These are phyloP conservation scores for Coemansia sp. DNA, from an alignment of 192 early-diverging fungal genomes.

Conservation along the genomic window DNA sequence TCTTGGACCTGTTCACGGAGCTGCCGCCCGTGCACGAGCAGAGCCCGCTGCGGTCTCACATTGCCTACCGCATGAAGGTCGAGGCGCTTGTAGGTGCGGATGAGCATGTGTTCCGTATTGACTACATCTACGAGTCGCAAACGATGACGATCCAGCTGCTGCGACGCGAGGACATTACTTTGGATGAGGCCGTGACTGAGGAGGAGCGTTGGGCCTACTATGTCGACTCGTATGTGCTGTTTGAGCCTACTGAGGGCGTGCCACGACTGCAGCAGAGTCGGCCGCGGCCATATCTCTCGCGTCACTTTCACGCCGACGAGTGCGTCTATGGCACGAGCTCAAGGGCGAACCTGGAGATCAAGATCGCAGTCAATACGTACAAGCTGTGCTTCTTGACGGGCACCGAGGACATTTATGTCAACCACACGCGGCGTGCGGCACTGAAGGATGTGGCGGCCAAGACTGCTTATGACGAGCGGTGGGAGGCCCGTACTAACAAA, in stretches of 20 bases:
- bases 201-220: slow-evolving; percentile 97
- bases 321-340: slow-evolving; percentile 64
- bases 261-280: slow-evolving; percentile 57
- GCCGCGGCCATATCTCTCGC: slow-evolving; percentile 71
- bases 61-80: slow-evolving; percentile 73
- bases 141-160: slow-evolving; percentile 87
- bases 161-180: slow-evolving; percentile 84
- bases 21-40: slow-evolving; percentile 50
- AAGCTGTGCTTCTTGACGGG: slow-evolving; percentile 95
- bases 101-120: slow-evolving; percentile 79
- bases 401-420: slow-evolving; percentile 88
- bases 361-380: slow-evolving; percentile 97
- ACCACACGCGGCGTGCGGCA: slow-evolving; percentile 46
- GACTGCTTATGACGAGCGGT: slow-evolving; percentile 31
- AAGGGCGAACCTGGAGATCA: slow-evolving; percentile 86
- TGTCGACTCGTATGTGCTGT: slow-evolving; percentile 91
- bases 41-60: slow-evolving; percentile 65
- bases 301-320: slow-evolving; percentile 56
- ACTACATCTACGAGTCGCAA: slow-evolving; percentile 64
- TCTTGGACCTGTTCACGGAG: slow-evolving; percentile 69
- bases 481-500: slow-evolving; percentile 18
- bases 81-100: slow-evolving; percentile 73
- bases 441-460: slow-evolving; percentile 24
- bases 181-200: slow-evolving; percentile 76
- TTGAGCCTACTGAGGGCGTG: slow-evolving; percentile 82